phyloP scores from a whole-genome alignment of 2,329 filamentous ascomycete species.

The Fusarium burgessii region DNA sequence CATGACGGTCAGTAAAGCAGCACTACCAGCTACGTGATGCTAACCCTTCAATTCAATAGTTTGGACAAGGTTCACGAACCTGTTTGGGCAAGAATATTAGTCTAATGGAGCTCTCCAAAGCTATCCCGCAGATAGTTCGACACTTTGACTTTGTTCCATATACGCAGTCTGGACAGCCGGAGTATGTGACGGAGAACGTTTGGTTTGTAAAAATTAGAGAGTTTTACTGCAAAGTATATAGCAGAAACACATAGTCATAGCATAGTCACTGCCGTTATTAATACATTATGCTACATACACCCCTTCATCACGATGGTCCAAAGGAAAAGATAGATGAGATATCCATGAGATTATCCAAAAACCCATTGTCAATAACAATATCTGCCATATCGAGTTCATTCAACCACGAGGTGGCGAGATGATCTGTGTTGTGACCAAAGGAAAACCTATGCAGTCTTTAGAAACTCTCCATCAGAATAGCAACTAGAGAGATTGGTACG shows the following conservation, averaged over 20 bases:
- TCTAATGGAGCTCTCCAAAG: not conserved
- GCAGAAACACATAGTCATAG: not conserved
- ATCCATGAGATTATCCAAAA: not conserved
- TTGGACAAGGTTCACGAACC: not conserved
- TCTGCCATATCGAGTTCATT: not conserved
- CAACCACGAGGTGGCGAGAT: not conserved
- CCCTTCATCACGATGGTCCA: not conserved
- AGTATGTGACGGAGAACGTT: not conserved
- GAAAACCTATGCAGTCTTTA: not conserved
- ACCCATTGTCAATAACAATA: not conserved
- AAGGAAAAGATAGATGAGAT: not conserved
- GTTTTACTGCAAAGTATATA: not conserved
- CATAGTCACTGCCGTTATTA: not conserved
- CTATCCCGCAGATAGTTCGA: not conserved
- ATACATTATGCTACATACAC: not conserved
- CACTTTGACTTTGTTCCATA: not conserved
- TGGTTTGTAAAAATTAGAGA: not conserved
- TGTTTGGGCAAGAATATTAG: not conserved
- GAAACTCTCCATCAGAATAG: fast-evolving
- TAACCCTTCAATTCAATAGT: not conserved
- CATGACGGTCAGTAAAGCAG: not conserved
- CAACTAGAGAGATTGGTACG: fast-evolving
- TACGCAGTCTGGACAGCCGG: not conserved
- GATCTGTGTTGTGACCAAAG: not conserved
- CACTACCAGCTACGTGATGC: fast-evolving